Evolutionary conservation across 768 basidiomycete genomes (phyloP), one percentile per base, ranked within the genome.

Genomic region (Suillus subluteus): DNA sequence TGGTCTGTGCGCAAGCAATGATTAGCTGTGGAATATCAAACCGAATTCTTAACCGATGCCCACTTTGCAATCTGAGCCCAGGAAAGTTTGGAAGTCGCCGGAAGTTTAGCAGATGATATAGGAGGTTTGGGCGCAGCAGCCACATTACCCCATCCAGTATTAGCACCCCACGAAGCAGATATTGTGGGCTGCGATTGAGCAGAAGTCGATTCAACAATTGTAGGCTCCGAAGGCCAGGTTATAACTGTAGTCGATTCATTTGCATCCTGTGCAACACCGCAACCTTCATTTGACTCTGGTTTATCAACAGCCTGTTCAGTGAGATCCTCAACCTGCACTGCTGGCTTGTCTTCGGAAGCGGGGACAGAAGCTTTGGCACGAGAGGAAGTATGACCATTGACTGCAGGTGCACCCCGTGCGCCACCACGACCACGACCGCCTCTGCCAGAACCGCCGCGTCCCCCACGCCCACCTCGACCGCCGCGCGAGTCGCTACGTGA

Each of bases 51-150:
- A 37, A 44, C 64, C 35, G 41, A 65, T 79, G 26, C 84, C 8
- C 73, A 91, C 92, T 89, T 83, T 68, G 93, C 92, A 74, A 95
- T 83, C 72, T 95, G 91, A 9, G 93, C 93, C 92, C 92, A 95
- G 43, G 93, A 94, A 67, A 91, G 77, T 80, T 93, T 92, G 9
- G 91, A 88, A 15, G 86, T 90, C 37, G 90, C 87, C 52, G 91
- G 90, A 13, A 86, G 81, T 79, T 88, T 91, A 16, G 70, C 65
- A 72, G 76, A 69, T 4, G 69, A 61, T 68, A 68, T 73, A 23
- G 76, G 64, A n/a, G 79, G 72, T 32, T 68, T 54, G 55, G 67
- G 40, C 15, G 65, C 69, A 41, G 69, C 54, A 41, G 73, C 73
- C 26, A 74, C 67, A n/a, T 76, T n/a, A 26, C 72, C 66, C n/a